Base-by-base conservation (phyloP, 139 green algal species). In the Raphidocelis subcapitata region DNA sequence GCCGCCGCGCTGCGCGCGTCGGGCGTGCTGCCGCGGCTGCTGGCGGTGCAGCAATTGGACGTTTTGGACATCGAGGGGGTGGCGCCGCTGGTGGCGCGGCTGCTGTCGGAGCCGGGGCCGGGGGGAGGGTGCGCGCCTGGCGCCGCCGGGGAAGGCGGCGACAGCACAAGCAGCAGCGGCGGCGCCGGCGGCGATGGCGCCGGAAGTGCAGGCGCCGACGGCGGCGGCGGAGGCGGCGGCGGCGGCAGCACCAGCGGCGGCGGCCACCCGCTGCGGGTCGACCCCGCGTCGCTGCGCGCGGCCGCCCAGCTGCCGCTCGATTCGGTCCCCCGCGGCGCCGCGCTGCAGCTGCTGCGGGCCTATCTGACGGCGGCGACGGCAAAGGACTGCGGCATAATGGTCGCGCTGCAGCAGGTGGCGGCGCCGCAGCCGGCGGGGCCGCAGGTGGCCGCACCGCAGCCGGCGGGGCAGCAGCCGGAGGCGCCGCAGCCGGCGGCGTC, bases 371-470 rank as follows among this genome's bases (percentile, higher is more conserved):
- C 91, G 5, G 79, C 80, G 2, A 95, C 91, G 2, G 90, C 88
- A 49, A 96, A 95, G 79, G 91, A 97, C 84, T 96, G 90, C 56
- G 88, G 87, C 24, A 35, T 96, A 49, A 96, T 96, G 87, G 68
- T 96, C 15, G 77, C 82, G 0, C 37, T 96, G 55, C 86, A 87
- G 52, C 71, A 64, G 16, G 52, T 79, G 41, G 26, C 33, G 49
- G 24, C 54, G 65, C 51, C 24, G 41, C n/a, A 57, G 8, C 5
- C 8, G 26, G 31, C 31, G 60, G 60, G 28, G 47, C 56, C 28
- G 2, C 35, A 73, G 51, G 10, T 28, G 2, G 26, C n/a, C 16
- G 49, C 28, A 2, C 5, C 60, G 32, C 32, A 31, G n/a, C 46
- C 14, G 37, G 0, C 10, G 52, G 5, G 41, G 51, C 32, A 28